Evolutionary conservation across 1,284 basidiomycete genomes (phyloP), one percentile per base, ranked within the genome.

Genomic region (Pseudomicrostroma phylloplanum): DNA sequence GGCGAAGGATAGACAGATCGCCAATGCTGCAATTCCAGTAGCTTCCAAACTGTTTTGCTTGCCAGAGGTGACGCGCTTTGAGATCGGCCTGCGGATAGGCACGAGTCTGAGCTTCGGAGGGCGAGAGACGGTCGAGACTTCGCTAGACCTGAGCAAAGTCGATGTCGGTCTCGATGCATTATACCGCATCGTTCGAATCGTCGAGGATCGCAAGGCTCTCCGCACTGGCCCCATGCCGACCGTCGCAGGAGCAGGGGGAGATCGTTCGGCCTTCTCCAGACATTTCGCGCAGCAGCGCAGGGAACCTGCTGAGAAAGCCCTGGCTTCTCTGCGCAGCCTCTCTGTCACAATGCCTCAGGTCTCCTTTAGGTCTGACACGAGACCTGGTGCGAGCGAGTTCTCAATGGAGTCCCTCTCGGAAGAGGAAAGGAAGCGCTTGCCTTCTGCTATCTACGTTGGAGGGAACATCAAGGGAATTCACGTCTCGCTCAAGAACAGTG

Each of bases 401-500:
- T 36, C 30, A 9, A 25, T 25, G 21, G 13, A 13, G 2, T 23
- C 21, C 26, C n/a, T 54, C 51, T 21, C 13, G 6, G 51, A 39
- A 19, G 23, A 19, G 8, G 23, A 19, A 51, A 13, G 26, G 12
- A 17, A 43, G 41, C 25, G 48, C 7, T 36, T 60, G 23, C 46
- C 62, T n/a, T 19, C 13, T 26, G 11, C n/a, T 11, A 25, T 61
- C 39, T 36, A 58, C 21, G 9, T 70, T 4, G 25, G 48, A 2
- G 55, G 49, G 1, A 42, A 51, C 12, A 11, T 67, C 15, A 19
- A 19, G 12, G 36, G 42, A 17, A 58, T 77, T 42, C 54, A 64
- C 59, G 63, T 76, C n/a, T 61, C 68, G 36, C 58, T 76, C 21
- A 60, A 55, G 12, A 62, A 66, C 26, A 78, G 76, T 64, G 58